Evolutionary conservation across 1,284 basidiomycete genomes (phyloP).

Genomic region (Apiotrichum domesticum): DNA sequence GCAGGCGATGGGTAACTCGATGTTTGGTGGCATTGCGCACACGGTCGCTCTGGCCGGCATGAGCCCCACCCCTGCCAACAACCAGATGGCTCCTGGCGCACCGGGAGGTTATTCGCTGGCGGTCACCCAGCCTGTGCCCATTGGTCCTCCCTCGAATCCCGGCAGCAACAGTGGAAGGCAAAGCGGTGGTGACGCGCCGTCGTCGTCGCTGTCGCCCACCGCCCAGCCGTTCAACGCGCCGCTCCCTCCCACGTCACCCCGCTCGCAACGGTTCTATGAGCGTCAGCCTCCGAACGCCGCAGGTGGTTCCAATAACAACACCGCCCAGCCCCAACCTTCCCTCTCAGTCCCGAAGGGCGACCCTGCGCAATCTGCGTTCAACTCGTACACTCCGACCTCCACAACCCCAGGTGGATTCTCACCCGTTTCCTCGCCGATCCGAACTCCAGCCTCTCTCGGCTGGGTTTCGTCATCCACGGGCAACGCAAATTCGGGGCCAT

Average conservation of each 20-base stretch:
- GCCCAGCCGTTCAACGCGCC: slow-evolving; percentile 41
- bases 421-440: slow-evolving; percentile 36
- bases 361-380: slow-evolving; percentile 3
- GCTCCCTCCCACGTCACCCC: slow-evolving; percentile 30
- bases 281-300: not conserved
- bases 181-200: not conserved
- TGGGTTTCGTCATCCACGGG: slow-evolving; percentile 25
- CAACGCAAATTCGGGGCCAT: slow-evolving; percentile 7
- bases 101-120: slow-evolving; percentile 2
- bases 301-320: not conserved
- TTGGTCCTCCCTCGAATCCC: slow-evolving; percentile 8
- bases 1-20: slow-evolving; percentile 24
- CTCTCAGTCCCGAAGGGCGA: slow-evolving; percentile 3
- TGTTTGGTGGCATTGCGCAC: slow-evolving; percentile 43
- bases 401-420: slow-evolving; percentile 22
- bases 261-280: slow-evolving; percentile 30
- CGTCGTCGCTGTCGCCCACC: slow-evolving; percentile 37
- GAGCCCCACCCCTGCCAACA: slow-evolving; percentile 14
- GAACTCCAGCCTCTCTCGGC: slow-evolving; percentile 32
- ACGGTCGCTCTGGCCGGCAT: slow-evolving; percentile 42
- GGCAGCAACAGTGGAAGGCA: not conserved
- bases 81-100: slow-evolving; percentile 7
- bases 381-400: slow-evolving; percentile 12
- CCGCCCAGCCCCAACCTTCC: not conserved
- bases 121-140: slow-evolving; percentile 13